Conservation (phyloP, 495 filamentous ascomycete genomes). For the Lasiosphaeriaceae sp. region DNA sequence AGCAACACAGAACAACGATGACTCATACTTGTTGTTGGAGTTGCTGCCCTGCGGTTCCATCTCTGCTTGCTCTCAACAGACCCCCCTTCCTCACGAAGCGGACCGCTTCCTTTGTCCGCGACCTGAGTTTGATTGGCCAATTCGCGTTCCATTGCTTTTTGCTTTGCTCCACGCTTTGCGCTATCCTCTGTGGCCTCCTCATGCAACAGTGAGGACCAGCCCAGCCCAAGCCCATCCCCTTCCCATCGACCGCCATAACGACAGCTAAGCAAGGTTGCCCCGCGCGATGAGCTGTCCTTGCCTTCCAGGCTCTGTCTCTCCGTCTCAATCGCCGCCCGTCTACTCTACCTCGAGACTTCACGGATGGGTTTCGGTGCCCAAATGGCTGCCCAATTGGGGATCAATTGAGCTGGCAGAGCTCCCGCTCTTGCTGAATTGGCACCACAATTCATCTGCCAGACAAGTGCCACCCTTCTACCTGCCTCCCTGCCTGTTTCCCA, state of each 20-base stretch:
- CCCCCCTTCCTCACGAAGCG: conserved; percentile 14
- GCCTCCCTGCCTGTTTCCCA: background rate
- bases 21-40: background rate
- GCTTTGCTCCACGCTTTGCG: conserved; percentile 8
- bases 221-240: background rate
- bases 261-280: conserved; percentile 7
- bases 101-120: conserved; percentile 18
- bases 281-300: conserved; percentile 17
- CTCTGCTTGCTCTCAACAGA: conserved; percentile 1
- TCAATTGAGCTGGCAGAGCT: conserved; percentile 21
- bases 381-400: conserved; percentile 28
- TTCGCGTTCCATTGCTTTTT: conserved; percentile 21
- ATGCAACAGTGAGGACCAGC: conserved; percentile 13
- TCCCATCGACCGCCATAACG: background rate
- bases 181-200: background rate
- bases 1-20: background rate
- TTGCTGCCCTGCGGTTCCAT: background rate
- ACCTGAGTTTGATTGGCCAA: conserved; percentile 23
- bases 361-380: conserved; percentile 21
- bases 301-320: background rate
- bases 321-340: background rate
- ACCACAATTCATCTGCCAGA: conserved; percentile 3
- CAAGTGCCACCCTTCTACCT: conserved; percentile 1
- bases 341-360: background rate
- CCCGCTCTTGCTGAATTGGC: background rate